These are phyloP conservation scores for Dactylellina cionopaga DNA, from an alignment of 2,329 filamentous ascomycete genomes.

Conservation along the genomic window DNA sequence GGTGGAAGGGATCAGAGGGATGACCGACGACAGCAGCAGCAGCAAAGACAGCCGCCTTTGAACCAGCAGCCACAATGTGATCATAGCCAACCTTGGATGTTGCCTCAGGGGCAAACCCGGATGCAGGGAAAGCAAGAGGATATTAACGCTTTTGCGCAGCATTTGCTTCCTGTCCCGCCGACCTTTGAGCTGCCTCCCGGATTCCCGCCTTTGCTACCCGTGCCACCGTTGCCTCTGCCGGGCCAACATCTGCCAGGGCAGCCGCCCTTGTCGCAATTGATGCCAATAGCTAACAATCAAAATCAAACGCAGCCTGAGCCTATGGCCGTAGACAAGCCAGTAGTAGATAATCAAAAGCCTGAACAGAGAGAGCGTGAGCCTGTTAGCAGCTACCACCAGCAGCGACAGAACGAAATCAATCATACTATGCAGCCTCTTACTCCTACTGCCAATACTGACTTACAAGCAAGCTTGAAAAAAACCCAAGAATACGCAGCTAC, in stretches of 20 bases:
- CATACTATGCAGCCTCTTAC: neutral
- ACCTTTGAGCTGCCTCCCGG: conserved; percentile 38
- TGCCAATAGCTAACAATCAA: conserved; percentile 42
- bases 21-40: conserved; percentile 7
- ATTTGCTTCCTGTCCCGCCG: conserved; percentile 30
- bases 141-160: conserved; percentile 33
- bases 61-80: conserved; percentile 31
- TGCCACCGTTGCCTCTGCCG: conserved; percentile 20
- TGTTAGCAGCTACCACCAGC: conserved; percentile 16
- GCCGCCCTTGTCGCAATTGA: conserved; percentile 20
- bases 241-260: conserved; percentile 22
- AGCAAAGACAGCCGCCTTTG: conserved; percentile 13
- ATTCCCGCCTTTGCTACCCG: conserved; percentile 19
- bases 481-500: conserved; percentile 45
- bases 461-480: conserved; percentile 46
- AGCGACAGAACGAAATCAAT: conserved; percentile 9
- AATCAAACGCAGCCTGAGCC: conserved; percentile 29
- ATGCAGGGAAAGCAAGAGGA: conserved; percentile 30
- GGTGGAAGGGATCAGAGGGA: conserved; percentile 18
- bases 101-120: conserved; percentile 20
- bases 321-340: conserved; percentile 45
- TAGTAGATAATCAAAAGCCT: conserved; percentile 21
- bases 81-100: conserved; percentile 25
- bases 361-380: conserved; percentile 25
- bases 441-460: conserved; percentile 25